phyloP scores from a whole-genome alignment of 257 asterid genomes.

The Solanum boliviense region DNA sequence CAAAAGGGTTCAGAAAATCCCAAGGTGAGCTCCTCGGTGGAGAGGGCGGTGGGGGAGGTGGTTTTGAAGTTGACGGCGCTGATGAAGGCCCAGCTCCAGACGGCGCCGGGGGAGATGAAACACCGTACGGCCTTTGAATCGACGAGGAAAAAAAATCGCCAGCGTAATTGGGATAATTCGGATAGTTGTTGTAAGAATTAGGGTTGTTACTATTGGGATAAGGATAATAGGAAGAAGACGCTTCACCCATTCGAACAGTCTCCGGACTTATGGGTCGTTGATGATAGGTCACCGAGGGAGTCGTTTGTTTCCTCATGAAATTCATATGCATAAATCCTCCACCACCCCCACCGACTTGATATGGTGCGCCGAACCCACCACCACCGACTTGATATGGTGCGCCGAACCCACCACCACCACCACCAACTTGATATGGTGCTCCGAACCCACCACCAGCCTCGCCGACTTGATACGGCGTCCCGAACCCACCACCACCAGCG shows the following conservation, averaged over 20 bases:
- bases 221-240: constrained; percentile 40
- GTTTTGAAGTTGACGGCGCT: constrained; percentile 29
- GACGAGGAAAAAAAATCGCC: constrained; percentile 42
- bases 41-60: constrained; percentile 74
- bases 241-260: constrained; percentile 61
- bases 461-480: neutral
- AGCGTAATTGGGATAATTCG: constrained; percentile 26
- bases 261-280: constrained; percentile 70
- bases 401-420: neutral
- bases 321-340: constrained; percentile 48
- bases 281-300: constrained; percentile 57
- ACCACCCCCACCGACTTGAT: constrained; percentile 2
- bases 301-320: constrained; percentile 61
- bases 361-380: neutral
- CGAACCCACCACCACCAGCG: neutral
- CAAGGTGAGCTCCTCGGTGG: constrained; percentile 75
- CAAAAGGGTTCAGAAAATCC: constrained; percentile 91
- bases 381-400: neutral
- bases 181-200: constrained; percentile 5
- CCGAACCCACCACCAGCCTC: neutral
- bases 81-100: neutral
- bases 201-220: constrained; percentile 12
- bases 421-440: neutral
- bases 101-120: constrained; percentile 16
- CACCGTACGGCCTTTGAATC: constrained; percentile 20